Base-by-base conservation (phyloP, 2,329 filamentous ascomycete genomes). In the Talaromyces sp. region DNA sequence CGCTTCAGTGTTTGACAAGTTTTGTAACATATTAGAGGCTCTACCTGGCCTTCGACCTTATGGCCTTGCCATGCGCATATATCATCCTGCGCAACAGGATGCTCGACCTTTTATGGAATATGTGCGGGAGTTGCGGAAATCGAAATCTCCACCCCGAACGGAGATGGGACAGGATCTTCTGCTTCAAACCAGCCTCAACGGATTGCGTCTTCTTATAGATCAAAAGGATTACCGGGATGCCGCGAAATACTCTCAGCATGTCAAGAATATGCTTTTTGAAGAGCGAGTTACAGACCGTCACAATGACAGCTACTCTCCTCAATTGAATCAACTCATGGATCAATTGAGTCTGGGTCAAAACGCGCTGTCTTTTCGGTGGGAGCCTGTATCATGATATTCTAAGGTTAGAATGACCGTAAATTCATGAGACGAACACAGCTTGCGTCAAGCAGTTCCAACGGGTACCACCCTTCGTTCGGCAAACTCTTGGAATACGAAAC, bases 21-120 rank as follows among this genome's bases (percentile, higher is more conserved):
- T 75, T 41, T 68, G 69, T 13, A 64, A 70, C 7, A 62, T 69
- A 3, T 67, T 75, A 9, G 70, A 71, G 24, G 58, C 72, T 9
- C 58, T 74, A 24, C 68, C 70, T 16, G 66, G 68, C 13, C 67
- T 66, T 16, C 70, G 70, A 6, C 67, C 74, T n/a, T 67, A 76
- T 60, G 67, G 66, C 5, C 70, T 73, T 19, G 70, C 73, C 10
- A 69, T 78, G 33, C 70, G 70, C 8, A 68, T 81, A 54, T 78
- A 77, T 49, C 78, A 81, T 65, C 79, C 79, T 2, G 72, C 70
- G 6, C 60, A 72, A 24, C 78, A 78, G 9, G 71, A 75, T 45
- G 67, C 74, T 3, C 62, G 64, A 8, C 73, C 72, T 6, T 72
- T 78, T 41, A 64, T 78, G n/a, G 58, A 69, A 13, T 73, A 73